Conservation (phyloP, 441 rosid genomes). For the Gossypium laxum region DNA sequence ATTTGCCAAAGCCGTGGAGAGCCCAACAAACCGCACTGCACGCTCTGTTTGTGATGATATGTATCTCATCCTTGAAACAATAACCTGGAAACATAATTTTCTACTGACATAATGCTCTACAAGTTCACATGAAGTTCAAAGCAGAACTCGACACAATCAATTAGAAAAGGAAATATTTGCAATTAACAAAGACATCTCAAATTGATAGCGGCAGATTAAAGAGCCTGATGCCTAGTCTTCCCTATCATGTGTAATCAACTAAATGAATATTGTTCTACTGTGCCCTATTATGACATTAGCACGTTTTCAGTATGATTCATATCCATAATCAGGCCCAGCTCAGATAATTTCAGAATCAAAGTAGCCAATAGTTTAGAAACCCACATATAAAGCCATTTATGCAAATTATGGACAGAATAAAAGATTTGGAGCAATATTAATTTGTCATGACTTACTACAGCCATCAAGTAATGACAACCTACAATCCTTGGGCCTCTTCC, state of each 20-base stretch:
- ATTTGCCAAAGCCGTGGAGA: conserved; percentile 97
- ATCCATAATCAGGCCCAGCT: background rate
- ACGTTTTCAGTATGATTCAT: background rate
- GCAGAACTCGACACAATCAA: background rate
- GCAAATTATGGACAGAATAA: background rate
- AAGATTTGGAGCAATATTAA: background rate
- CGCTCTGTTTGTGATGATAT: conserved; percentile 98
- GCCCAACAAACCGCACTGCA: conserved; percentile 82
- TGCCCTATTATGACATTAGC: background rate
- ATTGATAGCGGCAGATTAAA: background rate
- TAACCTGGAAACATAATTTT: conserved; percentile 51
- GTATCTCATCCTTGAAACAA: conserved; percentile 99
- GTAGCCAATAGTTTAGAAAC: background rate
- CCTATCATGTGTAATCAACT: background rate
- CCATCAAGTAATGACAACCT: background rate
- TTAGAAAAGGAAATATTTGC: background rate
- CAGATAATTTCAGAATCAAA: background rate
- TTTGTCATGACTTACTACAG: background rate
- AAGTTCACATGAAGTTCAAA: background rate
- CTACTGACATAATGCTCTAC: background rate
- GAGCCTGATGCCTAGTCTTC: background rate
- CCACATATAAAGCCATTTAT: background rate
- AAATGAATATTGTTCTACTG: background rate
- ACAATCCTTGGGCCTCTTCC: background rate
- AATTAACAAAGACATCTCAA: background rate